phyloP scores from a whole-genome alignment of 148 eudicot species.

The Rhododendron griersonianum region DNA sequence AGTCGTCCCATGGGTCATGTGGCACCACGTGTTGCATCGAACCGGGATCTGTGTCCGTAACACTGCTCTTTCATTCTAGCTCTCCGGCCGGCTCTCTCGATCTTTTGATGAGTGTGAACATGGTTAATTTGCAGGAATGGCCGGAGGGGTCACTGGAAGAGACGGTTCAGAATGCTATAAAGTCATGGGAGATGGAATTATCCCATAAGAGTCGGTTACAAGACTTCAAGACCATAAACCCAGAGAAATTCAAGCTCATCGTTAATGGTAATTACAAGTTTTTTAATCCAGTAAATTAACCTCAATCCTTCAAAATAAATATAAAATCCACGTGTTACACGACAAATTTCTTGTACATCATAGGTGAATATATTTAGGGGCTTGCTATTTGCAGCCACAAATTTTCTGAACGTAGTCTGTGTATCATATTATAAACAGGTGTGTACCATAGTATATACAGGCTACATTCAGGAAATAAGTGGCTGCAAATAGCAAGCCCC shows the following conservation, averaged over 20 bases:
- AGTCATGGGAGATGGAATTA: conserved; percentile 95
- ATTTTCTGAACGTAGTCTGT: no score
- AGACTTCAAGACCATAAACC: conserved; percentile 76
- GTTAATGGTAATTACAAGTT: conserved; percentile 54
- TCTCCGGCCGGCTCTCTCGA: background rate
- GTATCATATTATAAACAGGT: no score
- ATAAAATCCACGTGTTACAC: background rate
- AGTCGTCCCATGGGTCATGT: background rate
- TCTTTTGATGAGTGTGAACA: background rate
- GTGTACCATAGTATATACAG: no score
- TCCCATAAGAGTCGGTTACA: conserved; percentile 77
- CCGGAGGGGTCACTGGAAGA: conserved; percentile 81
- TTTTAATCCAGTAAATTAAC: background rate
- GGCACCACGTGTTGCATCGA: background rate
- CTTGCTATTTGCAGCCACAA: no score
- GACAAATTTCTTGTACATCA: background rate
- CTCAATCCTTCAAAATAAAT: background rate
- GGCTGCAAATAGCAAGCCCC: no score
- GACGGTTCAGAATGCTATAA: conserved; percentile 84
- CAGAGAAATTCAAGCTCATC: conserved; percentile 69
- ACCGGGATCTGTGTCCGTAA: background rate
- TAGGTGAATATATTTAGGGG: no score
- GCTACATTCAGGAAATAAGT: no score
- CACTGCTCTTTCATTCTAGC: background rate
- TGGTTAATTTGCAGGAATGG: conserved; percentile 53